Evolutionary conservation across 1,139 yeast species (phyloP), one percentile per base, ranked within the genome.

Genomic region (Kodamaea ohmeri): DNA sequence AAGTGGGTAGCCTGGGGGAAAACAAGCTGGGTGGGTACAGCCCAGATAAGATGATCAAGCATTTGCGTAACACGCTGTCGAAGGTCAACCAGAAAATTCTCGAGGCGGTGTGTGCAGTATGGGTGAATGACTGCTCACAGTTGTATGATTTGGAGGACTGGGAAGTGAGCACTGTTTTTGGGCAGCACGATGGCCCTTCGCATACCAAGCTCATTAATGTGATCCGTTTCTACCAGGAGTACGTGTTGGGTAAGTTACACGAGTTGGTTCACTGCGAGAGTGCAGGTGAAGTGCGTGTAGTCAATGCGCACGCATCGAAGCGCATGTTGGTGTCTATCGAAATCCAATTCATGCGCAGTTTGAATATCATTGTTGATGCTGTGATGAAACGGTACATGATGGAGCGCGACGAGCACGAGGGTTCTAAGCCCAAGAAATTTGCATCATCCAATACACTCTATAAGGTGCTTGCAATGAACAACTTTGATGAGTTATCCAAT

Each of bases 71-170:
- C 21, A 55, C 67, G 3, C 61, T 71, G 3, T 28, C 50, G 8
- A 51, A 60, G 17, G 61, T 67, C 11, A 67, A 65, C 42, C 75
- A 68, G 45, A 63, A 62, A 38, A 59, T 69, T 3, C 48, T 70
- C 38, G 76, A 71, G 48, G 75, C 73, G 0, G 48, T 65, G 2
- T 70, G 76, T 48, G 59, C 76, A 4, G 69, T 67, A 1, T 71
- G 76, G 76, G 68, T 70, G 2, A 71, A 71, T 46, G 76, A 71
- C 47, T 70, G 75, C 46, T 56, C 71, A 2, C 76, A 71, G 46
- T 65, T 71, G 34, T 69, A 65, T 49, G 74, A 68, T 38, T 53
- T 71, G 24, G 76, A 71, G 41, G 60, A 55, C 35, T 70, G 76
- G 75, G 69, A 63, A 36, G 53, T 61, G 13, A 58, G 57, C 32